Percentiles rank a stretch among this genome's conserved stretches.
phyloP scores from a whole-genome alignment of 1,284 basidiomycete species.

The Sporisorium graminicola region DNA sequence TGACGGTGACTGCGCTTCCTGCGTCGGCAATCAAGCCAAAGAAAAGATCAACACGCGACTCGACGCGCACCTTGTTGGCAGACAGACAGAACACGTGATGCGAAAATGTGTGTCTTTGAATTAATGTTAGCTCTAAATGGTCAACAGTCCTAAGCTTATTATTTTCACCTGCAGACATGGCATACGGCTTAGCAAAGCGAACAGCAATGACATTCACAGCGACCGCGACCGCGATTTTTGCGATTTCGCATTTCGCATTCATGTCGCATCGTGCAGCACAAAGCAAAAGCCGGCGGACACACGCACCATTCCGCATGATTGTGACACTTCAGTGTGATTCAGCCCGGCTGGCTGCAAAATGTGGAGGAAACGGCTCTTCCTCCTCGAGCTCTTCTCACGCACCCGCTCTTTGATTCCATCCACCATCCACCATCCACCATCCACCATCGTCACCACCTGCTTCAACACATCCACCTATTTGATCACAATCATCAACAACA shows the following conservation, averaged over 20 bases:
- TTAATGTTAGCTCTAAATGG: slow-evolving; percentile 5
- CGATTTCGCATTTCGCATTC: not conserved
- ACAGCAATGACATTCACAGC: too few relatives aligned
- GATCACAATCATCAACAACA: slow-evolving; percentile 19
- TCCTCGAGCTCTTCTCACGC: too few relatives aligned
- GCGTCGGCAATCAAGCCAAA: slow-evolving; percentile 10
- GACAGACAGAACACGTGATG: slow-evolving; percentile 31
- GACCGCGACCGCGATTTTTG: too few relatives aligned
- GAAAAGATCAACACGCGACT: not conserved
- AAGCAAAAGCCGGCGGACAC: not conserved
- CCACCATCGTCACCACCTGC: slow-evolving; percentile 1
- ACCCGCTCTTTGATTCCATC: not conserved
- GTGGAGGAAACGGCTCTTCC: slow-evolving; percentile 3
- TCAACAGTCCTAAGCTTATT: not conserved
- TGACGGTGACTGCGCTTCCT: not conserved
- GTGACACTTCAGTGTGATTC: too few relatives aligned
- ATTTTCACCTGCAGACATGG: not conserved
- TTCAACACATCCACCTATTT: too few relatives aligned
- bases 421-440: not conserved
- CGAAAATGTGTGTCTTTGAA: not conserved
- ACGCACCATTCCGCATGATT: not conserved
- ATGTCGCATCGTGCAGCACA: too few relatives aligned
- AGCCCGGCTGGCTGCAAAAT: not conserved
- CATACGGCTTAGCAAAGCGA: slow-evolving; percentile 12
- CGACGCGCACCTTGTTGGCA: slow-evolving; percentile 26